These are phyloP conservation scores for Phytophthora pini DNA, from an alignment of 352 stramenopile genomes.

Conservation along the genomic window DNA sequence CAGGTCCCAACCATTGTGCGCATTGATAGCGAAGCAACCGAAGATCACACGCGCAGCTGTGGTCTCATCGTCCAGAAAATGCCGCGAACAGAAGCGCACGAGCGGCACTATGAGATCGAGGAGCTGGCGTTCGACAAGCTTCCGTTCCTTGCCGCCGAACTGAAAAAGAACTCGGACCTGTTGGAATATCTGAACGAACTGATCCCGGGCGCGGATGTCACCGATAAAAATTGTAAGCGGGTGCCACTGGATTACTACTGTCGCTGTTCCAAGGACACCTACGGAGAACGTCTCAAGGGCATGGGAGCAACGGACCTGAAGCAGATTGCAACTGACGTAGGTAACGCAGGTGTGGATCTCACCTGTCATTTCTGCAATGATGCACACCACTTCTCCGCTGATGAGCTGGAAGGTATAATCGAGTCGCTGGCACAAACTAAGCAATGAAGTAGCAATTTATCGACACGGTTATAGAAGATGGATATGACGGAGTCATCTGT, in stretches of 20 bases:
- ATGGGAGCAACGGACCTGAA: constrained; percentile 58
- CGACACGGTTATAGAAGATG: constrained; percentile 33
- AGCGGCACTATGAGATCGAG: constrained; percentile 67
- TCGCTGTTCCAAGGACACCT: constrained; percentile 81
- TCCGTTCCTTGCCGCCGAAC: constrained; percentile 47
- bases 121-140: constrained; percentile 69
- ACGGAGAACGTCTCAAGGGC: constrained; percentile 55
- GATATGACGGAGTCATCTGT: constrained; percentile 31
- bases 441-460: constrained; percentile 33
- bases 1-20: constrained; percentile 86
- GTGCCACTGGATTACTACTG: constrained; percentile 86
- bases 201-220: constrained; percentile 73
- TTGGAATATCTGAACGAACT: constrained; percentile 79
- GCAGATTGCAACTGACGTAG: constrained; percentile 56
- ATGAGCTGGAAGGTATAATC: constrained; percentile 52
- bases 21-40: constrained; percentile 60
- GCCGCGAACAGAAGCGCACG: constrained; percentile 57
- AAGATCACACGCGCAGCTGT: constrained; percentile 63
- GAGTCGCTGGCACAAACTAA: constrained; percentile 30
- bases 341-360: constrained; percentile 65
- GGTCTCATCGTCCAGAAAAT: constrained; percentile 88
- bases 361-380: constrained; percentile 91
- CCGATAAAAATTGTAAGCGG: constrained; percentile 57
- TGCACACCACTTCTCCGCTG: constrained; percentile 64
- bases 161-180: constrained; percentile 65